Evolutionary conservation across 352 stramenopile genomes (phyloP), one percentile per base, ranked within the genome.

Genomic region (Globisporangium solare): DNA sequence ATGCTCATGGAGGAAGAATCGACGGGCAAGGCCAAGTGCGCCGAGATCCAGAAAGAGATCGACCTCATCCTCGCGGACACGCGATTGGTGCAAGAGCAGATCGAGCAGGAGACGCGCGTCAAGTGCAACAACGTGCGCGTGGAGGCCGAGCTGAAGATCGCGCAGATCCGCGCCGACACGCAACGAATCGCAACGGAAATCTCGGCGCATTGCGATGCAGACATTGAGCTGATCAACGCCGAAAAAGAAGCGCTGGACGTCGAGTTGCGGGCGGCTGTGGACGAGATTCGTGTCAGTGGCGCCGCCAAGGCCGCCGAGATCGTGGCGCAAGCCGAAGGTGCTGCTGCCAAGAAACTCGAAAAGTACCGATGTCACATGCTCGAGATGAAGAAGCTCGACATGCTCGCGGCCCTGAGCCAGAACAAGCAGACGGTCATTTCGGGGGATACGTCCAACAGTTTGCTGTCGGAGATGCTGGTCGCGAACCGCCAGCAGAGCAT

Each of bases 1-100:
- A 70, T 75, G 63, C 49, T 77, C 13, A 69, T 82, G 47, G 76
- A 93, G 47, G 79, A 89, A 56, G 73, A 83, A 51, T 71, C 80
- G 58, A 86, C 78, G 0, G 73, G 73, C 22, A 79, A 76, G 31
- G 67, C 68, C 22, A 70, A 79, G 39, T 83, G 73, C 48, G 73
- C 73, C 53, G 70, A 83, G 56, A 83, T 83, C 51, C 70, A 79
- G 54, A 83, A 83, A 53, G 69, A 77, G 35, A 71, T 83, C 40
- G 74, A 85, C 46, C 66, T 88, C n/a, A 70, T 85, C 42, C 49
- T 64, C 22, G 74, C 74, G 12, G 72, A 88, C 55, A 83, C 71
- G 15, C 61, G 66, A 52, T 64, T 83, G 15, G 52, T 82, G 7
- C 58, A 85, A 39, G 67, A 73, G 24, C 70, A 88, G 58, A 88